Percentiles rank a stretch among this genome's conserved stretches.
Conservation (phyloP, 2,329 filamentous ascomycete species). For the Aspergillus vadensis region DNA sequence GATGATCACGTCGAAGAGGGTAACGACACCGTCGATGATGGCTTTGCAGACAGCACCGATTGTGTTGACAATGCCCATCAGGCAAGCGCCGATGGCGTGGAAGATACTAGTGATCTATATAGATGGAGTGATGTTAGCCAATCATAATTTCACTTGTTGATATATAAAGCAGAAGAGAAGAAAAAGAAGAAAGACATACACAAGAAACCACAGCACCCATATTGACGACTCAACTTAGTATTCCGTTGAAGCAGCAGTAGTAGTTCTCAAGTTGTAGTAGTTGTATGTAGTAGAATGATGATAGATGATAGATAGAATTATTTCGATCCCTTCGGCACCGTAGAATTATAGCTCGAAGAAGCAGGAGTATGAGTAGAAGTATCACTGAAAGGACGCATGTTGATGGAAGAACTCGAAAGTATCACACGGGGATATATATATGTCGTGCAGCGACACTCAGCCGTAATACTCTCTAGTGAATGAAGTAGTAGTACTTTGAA, state of each 20-base stretch:
- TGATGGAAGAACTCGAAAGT: background rate
- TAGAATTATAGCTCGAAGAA: slow-evolving; percentile 29
- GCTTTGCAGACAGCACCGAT: slow-evolving; percentile 66
- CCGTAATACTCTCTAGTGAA: background rate
- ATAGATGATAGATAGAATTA: background rate
- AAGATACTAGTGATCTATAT: slow-evolving; percentile 60
- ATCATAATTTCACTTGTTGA: slow-evolving; percentile 17
- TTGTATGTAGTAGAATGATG: too few relatives aligned
- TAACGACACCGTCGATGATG: slow-evolving; percentile 68
- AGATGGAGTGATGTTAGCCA: slow-evolving; percentile 16
- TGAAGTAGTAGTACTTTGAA: too few relatives aligned
- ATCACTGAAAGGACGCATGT: slow-evolving; percentile 35
- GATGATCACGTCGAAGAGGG: slow-evolving; percentile 67
- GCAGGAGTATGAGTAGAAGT: slow-evolving; percentile 30
- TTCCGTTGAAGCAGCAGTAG: slow-evolving; percentile 10
- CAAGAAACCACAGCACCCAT: slow-evolving; percentile 87
- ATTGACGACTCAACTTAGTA: slow-evolving; percentile 37
- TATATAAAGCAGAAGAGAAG: background rate
- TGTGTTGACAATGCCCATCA: slow-evolving; percentile 69
- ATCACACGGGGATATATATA: slow-evolving; percentile 9
- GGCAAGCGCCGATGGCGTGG: slow-evolving; percentile 64
- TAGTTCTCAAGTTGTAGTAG: slow-evolving; percentile 2
- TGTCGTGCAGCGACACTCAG: background rate
- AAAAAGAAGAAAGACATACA: slow-evolving; percentile 55
- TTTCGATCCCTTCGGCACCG: slow-evolving; percentile 8